phyloP scores from a whole-genome alignment of 495 filamentous ascomycete genomes.

The Neurospora sp. region DNA sequence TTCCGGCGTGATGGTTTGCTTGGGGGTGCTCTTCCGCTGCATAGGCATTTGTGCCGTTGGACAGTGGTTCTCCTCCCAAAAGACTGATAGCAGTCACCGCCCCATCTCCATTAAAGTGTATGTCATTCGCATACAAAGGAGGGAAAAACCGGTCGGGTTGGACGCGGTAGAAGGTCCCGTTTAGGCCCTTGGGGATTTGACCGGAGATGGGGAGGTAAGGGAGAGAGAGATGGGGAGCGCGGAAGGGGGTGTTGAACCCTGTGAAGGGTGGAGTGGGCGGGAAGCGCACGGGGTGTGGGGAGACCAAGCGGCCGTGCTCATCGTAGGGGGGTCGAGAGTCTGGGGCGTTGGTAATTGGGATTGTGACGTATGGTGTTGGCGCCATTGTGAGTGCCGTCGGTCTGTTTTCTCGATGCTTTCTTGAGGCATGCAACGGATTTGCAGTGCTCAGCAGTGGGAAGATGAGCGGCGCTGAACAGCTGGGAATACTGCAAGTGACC shows the following conservation, averaged over 20 bases:
- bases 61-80: too few relatives aligned
- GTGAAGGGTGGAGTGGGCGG: slow-evolving; percentile 36
- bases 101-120: slow-evolving; percentile 37
- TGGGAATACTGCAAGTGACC: not conserved
- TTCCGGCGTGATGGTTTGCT: too few relatives aligned
- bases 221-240: slow-evolving; percentile 38
- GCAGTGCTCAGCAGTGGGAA: not conserved
- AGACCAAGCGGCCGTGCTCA: slow-evolving; percentile 28
- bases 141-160: slow-evolving; percentile 43
- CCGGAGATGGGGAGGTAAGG: slow-evolving; percentile 39
- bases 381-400: not conserved
- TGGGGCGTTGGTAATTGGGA: not conserved
- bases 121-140: slow-evolving; percentile 45
- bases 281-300: slow-evolving; percentile 31
- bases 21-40: too few relatives aligned
- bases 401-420: not conserved
- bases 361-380: not conserved
- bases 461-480: not conserved
- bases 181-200: slow-evolving; percentile 38
- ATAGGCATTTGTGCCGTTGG: too few relatives aligned
- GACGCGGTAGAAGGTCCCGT: slow-evolving; percentile 46
- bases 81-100: slow-evolving; percentile 45
- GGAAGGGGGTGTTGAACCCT: slow-evolving; percentile 37
- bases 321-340: slow-evolving; percentile 21
- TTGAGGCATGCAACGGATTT: too few relatives aligned